Evolutionary conservation across 2,329 filamentous ascomycete genomes (phyloP).

Genomic region (Ceratocystis harringtonii): DNA sequence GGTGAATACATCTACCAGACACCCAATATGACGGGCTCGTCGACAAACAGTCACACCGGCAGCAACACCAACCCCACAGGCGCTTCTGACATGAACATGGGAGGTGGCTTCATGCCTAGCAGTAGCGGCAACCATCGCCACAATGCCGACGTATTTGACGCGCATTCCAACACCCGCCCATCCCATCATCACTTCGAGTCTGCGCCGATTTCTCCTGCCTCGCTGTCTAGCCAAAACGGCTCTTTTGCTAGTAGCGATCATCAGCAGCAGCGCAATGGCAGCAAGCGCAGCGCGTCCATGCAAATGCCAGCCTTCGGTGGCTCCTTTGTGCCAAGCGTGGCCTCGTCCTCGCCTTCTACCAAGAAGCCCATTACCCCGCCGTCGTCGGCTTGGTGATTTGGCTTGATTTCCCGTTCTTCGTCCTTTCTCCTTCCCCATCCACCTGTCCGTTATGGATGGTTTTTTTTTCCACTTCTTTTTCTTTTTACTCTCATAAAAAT

Average conservation of each 20-base stretch:
- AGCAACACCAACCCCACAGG: background rate
- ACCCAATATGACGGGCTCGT: conserved; percentile 43
- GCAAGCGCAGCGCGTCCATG: conserved; percentile 11
- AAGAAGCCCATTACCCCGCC: conserved; percentile 6
- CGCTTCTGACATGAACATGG: background rate
- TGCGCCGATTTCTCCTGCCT: conserved; percentile 1
- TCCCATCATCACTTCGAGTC: conserved; percentile 12
- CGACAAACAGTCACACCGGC: conserved; percentile 19
- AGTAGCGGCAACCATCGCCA: background rate
- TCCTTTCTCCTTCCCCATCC: background rate
- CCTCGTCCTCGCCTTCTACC: background rate
- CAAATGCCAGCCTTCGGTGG: conserved; percentile 14
- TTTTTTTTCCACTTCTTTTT: background rate
- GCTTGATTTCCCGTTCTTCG: background rate
- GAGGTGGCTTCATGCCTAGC: background rate
- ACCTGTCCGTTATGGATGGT: too few species aligned
- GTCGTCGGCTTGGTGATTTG: background rate
- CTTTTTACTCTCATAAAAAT: background rate
- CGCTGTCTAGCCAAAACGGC: background rate
- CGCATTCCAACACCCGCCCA: background rate
- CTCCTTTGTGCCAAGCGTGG: background rate
- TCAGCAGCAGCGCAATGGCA: background rate
- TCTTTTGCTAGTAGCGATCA: conserved; percentile 1
- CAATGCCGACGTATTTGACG: background rate
- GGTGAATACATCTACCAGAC: conserved; percentile 83